These are phyloP conservation scores for Botryotinia narcissicola DNA, from an alignment of 2,329 filamentous ascomycete species.

Conservation along the genomic window DNA sequence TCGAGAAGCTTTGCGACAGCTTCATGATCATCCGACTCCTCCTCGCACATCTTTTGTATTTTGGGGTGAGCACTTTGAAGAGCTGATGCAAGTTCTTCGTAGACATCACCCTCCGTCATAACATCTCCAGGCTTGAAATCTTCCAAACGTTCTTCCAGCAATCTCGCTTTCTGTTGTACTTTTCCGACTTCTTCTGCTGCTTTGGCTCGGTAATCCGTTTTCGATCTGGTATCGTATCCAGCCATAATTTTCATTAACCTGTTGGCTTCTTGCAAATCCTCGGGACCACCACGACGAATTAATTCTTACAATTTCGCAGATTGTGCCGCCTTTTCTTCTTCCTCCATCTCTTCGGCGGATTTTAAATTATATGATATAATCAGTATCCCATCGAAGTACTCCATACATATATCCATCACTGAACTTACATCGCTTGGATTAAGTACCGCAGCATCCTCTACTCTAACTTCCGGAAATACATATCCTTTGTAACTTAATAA, in stretches of 20 bases:
- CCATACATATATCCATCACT: not conserved
- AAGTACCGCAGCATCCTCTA: conserved; percentile 91
- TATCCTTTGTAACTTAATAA: conserved; percentile 96
- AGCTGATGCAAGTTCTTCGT: conserved; percentile 82
- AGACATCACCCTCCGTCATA: conserved; percentile 66
- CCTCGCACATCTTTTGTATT: conserved; percentile 99
- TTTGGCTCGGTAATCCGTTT: conserved; percentile 97
- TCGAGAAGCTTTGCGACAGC: conserved; percentile 93
- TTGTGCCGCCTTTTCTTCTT: conserved; percentile 90
- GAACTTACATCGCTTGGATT: conserved; percentile 89
- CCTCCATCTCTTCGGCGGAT: conserved; percentile 97
- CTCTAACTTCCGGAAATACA: conserved; percentile 84
- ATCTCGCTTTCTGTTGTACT: conserved; percentile 90
- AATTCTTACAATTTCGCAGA: conserved; percentile 98
- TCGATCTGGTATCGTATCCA: conserved; percentile 89
- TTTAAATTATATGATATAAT: conserved; percentile 70
- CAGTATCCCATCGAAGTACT: conserved; percentile 28
- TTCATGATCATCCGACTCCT: conserved; percentile 95
- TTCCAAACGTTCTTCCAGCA: conserved; percentile 90
- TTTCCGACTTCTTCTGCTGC: conserved; percentile 92
- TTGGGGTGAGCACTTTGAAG: conserved; percentile 94
- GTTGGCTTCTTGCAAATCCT: conserved; percentile 95
- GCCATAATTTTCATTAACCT: conserved; percentile 99
- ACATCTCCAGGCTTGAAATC: conserved; percentile 78
- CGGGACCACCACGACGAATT: conserved; percentile 85